Conservation (phyloP, 768 basidiomycete genomes). For the Russula brevipes region DNA sequence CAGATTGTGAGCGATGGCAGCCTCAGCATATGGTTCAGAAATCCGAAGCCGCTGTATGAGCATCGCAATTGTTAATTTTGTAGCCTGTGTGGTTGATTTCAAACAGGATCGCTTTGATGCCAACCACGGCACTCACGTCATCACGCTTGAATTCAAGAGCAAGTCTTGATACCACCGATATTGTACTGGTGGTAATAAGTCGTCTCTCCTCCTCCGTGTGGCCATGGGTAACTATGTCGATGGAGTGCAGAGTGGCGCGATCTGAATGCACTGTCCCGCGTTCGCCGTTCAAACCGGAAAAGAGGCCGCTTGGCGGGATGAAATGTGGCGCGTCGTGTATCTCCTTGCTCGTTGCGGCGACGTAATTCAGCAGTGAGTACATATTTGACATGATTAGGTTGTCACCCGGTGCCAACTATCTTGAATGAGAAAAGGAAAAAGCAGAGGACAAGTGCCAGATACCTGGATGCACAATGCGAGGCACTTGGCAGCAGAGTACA, state of each 20-base stretch:
- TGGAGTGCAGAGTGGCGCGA: constrained; percentile 47
- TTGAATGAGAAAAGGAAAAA: constrained; percentile 10
- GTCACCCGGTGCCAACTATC: constrained; percentile 75
- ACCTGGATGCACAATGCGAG: constrained; percentile 87
- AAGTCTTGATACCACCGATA: constrained; percentile 83
- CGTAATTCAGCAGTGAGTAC: constrained; percentile 93
- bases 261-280: constrained; percentile 31
- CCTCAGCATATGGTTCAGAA: constrained; percentile 84
- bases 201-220: constrained; percentile 80
- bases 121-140: constrained; percentile 47
- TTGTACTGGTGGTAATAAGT: constrained; percentile 83
- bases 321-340: constrained; percentile 49
- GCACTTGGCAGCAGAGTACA: constrained; percentile 84
- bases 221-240: constrained; percentile 59
- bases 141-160: constrained; percentile 83
- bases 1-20: constrained; percentile 86
- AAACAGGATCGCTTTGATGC: background rate
- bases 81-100: constrained; percentile 48
- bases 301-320: constrained; percentile 31
- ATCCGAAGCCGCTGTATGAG: constrained; percentile 79
- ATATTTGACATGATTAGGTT: constrained; percentile 91
- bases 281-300: constrained; percentile 27
- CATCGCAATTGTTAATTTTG: constrained; percentile 87
- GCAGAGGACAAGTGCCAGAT: constrained; percentile 21
- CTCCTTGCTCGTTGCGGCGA: constrained; percentile 79